phyloP scores from a whole-genome alignment of 1,139 yeast species.

The Suhomyces taliae region DNA sequence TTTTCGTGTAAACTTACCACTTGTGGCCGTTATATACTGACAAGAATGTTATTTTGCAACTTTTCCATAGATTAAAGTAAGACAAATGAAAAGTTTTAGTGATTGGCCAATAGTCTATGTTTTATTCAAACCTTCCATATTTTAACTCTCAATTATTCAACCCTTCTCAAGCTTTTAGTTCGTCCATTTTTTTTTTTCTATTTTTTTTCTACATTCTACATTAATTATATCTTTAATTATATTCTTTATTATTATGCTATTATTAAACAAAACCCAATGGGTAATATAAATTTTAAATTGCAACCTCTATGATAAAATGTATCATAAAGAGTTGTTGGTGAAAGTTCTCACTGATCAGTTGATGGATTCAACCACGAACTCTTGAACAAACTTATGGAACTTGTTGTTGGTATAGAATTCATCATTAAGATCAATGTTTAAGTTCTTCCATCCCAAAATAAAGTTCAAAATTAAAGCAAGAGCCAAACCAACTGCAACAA shows the following conservation, averaged over 20 bases:
- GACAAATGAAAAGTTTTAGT: too few relatives aligned
- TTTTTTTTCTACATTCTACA: neutral
- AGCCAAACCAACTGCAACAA: slow-evolving; percentile 70
- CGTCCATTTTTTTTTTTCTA: too few relatives aligned
- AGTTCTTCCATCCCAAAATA: slow-evolving; percentile 54
- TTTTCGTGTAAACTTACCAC: too few relatives aligned
- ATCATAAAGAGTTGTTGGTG: too few relatives aligned
- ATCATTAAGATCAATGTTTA: slow-evolving; percentile 23
- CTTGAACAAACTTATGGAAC: slow-evolving; percentile 37
- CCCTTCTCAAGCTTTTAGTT: too few relatives aligned
- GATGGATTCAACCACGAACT: slow-evolving; percentile 22
- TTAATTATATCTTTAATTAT: neutral
- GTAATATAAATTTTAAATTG: neutral
- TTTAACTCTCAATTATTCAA: too few relatives aligned
- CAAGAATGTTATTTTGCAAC: too few relatives aligned
- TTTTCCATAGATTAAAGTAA: too few relatives aligned
- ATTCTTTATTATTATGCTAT: neutral
- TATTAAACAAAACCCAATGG: neutral
- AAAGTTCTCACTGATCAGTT: neutral
- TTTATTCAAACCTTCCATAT: too few relatives aligned
- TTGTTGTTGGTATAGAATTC: slow-evolving; percentile 36
- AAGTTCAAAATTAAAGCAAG: slow-evolving; percentile 72
- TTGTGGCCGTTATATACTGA: too few relatives aligned
- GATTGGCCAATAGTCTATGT: too few relatives aligned
- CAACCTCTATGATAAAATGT: too few relatives aligned